These are phyloP conservation scores for Datisca glomerata DNA, from an alignment of 306 rosid species.

Conservation along the genomic window DNA sequence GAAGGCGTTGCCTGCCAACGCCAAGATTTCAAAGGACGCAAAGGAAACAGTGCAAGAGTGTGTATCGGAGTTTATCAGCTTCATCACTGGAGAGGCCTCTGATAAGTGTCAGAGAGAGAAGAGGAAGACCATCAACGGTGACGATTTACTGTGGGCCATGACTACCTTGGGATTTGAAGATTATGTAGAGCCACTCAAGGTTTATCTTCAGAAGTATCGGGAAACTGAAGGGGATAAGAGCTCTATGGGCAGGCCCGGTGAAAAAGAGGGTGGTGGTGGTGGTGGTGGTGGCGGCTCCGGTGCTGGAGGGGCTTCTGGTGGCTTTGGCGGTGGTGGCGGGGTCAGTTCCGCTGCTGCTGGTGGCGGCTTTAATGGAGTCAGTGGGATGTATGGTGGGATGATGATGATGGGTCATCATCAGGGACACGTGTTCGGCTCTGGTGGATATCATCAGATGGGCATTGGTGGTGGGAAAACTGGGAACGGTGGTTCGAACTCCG, in stretches of 20 bases:
- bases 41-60: conserved; percentile 61
- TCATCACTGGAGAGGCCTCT: conserved; percentile 54
- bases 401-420: conserved; percentile 38
- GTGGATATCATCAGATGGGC: conserved; percentile 32
- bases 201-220: conserved; percentile 47
- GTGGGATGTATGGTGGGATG: conserved; percentile 47
- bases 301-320: conserved; percentile 9
- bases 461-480: conserved; percentile 13
- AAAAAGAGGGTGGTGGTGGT: conserved; percentile 25
- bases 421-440: conserved; percentile 35
- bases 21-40: conserved; percentile 59
- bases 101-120: conserved; percentile 70
- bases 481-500: conserved; percentile 14
- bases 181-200: conserved; percentile 48
- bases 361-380: conserved; percentile 28
- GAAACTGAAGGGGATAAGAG: conserved; percentile 58
- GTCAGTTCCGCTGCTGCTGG: too few species aligned
- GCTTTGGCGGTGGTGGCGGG: conserved; percentile 17
- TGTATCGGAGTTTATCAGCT: conserved; percentile 61
- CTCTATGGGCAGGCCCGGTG: conserved; percentile 25
- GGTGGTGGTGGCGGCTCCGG: conserved; percentile 19
- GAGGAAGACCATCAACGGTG: conserved; percentile 67
- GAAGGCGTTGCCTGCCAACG: conserved; percentile 67
- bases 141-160: conserved; percentile 61
- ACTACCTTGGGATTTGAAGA: conserved; percentile 58